Conservation (phyloP, 208 protist genomes). For the Wallacemonas sp. region DNA sequence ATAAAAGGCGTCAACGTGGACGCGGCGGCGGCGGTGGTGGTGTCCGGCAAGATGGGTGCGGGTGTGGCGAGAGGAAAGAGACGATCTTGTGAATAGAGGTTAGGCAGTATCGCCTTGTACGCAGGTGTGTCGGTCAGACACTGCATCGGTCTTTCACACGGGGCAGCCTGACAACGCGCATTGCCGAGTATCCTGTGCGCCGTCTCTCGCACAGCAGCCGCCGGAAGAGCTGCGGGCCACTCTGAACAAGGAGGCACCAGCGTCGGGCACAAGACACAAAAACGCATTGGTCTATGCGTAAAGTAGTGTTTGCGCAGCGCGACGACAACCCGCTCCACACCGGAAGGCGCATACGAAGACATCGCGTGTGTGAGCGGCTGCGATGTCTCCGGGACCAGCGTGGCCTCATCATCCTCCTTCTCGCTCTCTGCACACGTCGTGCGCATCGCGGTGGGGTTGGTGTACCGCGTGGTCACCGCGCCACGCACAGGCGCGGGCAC, state of each 20-base stretch:
- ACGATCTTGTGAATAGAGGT: constrained; percentile 12
- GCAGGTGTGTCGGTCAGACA: background rate
- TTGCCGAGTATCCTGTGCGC: too few relatives aligned
- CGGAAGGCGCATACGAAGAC: too few relatives aligned
- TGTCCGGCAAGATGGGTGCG: too few relatives aligned
- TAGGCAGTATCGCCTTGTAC: background rate
- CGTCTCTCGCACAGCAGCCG: too few relatives aligned
- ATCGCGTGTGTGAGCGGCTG: too few relatives aligned
- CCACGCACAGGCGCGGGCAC: constrained; percentile 1
- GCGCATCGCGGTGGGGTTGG: too few relatives aligned
- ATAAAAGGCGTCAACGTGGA: constrained; percentile 18
- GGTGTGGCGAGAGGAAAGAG: constrained; percentile 10
- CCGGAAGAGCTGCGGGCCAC: too few relatives aligned
- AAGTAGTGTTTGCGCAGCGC: constrained; percentile 75
- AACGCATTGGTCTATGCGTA: constrained; percentile 59
- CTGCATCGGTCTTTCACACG: background rate
- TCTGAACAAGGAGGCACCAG: background rate
- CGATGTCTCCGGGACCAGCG: too few relatives aligned
- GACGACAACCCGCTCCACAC: constrained; percentile 44
- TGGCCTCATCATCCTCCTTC: too few relatives aligned
- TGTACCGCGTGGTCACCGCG: too few relatives aligned
- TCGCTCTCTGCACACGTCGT: too few relatives aligned
- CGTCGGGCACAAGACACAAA: constrained; percentile 37
- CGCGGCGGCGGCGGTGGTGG: background rate
- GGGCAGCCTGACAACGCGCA: too few relatives aligned